These are phyloP conservation scores for Hymenoscyphus fructigenus DNA, from an alignment of 2,329 filamentous ascomycete species.

Conservation along the genomic window DNA sequence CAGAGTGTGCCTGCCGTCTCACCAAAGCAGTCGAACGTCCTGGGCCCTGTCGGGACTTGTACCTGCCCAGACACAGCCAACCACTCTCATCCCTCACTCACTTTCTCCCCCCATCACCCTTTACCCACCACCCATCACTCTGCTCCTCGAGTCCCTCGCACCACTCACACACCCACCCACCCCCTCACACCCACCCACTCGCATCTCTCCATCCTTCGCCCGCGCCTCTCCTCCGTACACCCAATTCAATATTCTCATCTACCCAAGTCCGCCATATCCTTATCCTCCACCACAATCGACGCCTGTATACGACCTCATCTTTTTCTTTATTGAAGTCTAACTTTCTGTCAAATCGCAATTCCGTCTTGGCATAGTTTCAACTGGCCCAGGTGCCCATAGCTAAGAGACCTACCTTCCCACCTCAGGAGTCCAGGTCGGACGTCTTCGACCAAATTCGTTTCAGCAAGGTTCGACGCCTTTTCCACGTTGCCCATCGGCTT, in stretches of 20 bases:
- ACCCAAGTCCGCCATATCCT: not conserved
- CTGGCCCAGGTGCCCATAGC: not conserved
- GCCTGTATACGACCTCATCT: not conserved
- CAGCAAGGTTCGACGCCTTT: not conserved
- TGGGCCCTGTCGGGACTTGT: too few species aligned
- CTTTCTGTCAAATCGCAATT: not conserved
- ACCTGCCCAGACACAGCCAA: too few species aligned
- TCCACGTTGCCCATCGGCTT: not conserved
- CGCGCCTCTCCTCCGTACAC: not conserved
- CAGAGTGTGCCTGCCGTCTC: too few species aligned
- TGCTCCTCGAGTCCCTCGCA: not conserved
- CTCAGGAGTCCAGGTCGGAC: not conserved
- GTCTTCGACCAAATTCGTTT: slow-evolving; percentile 2
- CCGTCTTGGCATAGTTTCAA: slow-evolving; percentile 5
- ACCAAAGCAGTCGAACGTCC: too few species aligned
- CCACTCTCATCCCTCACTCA: not conserved
- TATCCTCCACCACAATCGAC: not conserved
- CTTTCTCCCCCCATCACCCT: not conserved
- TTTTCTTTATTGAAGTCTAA: too few species aligned
- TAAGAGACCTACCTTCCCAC: not conserved
- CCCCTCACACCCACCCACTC: not conserved
- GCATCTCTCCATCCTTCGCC: not conserved
- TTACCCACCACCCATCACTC: not conserved
- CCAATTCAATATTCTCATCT: not conserved
- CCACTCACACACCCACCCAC: not conserved